phyloP scores from a whole-genome alignment of 768 basidiomycete genomes.

The Lepiota brunneoincarnata region DNA sequence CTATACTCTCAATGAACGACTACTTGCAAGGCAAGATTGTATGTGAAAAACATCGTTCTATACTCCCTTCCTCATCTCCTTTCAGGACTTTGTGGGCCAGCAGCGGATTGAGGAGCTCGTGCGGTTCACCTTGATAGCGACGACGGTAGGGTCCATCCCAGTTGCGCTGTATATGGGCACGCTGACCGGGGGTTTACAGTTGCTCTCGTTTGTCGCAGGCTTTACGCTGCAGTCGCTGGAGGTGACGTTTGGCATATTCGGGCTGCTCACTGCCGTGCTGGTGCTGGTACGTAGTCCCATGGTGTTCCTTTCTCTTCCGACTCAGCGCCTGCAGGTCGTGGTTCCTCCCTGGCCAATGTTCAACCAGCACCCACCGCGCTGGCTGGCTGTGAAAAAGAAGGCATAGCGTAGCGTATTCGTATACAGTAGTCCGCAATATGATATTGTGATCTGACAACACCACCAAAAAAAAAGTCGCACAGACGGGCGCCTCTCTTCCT shows the following conservation, averaged over 20 bases:
- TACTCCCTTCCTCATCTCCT: background rate
- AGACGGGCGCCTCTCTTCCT: background rate
- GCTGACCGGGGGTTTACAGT: slow-evolving; percentile 33
- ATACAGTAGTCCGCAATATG: slow-evolving; percentile 1
- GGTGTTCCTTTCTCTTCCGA: too few species aligned
- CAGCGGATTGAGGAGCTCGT: slow-evolving; percentile 47
- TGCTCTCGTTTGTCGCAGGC: slow-evolving; percentile 54
- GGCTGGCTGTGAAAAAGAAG: slow-evolving; percentile 42
- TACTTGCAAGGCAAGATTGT: slow-evolving; percentile 17
- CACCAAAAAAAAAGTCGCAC: slow-evolving; percentile 17
- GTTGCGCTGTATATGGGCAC: background rate
- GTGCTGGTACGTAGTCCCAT: slow-evolving; percentile 35
- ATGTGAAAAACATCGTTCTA: background rate
- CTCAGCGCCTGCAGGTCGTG: slow-evolving; percentile 38
- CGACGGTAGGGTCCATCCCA: slow-evolving; percentile 45
- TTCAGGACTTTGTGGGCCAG: slow-evolving; percentile 64
- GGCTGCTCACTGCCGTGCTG: slow-evolving; percentile 33
- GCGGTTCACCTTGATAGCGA: slow-evolving; percentile 38
- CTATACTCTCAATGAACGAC: slow-evolving; percentile 10
- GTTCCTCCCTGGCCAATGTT: slow-evolving; percentile 72
- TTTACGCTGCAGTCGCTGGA: slow-evolving; percentile 54
- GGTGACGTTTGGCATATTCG: slow-evolving; percentile 51
- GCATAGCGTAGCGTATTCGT: slow-evolving; percentile 20
- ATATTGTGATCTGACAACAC: slow-evolving; percentile 10
- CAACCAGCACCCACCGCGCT: slow-evolving; percentile 59